Percentiles rank a stretch among this genome's conserved stretches.
Conservation (phyloP, 345 rosid species). For the Bruguiera sexangula region DNA sequence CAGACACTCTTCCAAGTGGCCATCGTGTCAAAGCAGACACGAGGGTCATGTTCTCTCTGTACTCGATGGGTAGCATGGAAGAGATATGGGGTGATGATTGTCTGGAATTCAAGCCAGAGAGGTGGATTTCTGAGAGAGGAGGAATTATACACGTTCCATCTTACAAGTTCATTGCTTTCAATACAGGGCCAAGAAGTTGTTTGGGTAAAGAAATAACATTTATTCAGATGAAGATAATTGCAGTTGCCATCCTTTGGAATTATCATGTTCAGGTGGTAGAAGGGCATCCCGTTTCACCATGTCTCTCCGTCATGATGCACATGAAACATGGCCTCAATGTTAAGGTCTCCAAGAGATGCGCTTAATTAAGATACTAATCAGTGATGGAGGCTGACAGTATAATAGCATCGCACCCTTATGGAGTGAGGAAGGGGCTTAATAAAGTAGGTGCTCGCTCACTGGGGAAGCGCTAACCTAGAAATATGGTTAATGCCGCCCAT, state of each 20-base stretch:
- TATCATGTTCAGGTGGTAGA: conserved; percentile 16
- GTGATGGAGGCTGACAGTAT: too few relatives aligned
- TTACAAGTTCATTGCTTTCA: conserved; percentile 18
- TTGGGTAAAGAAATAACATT: conserved; percentile 20
- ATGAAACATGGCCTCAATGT: conserved; percentile 17
- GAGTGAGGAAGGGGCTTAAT: too few relatives aligned
- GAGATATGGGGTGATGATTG: conserved; percentile 35
- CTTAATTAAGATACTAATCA: too few relatives aligned
- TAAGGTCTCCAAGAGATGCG: background rate
- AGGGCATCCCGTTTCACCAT: conserved; percentile 5
- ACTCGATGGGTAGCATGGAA: conserved; percentile 23
- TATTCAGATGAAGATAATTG: conserved; percentile 18
- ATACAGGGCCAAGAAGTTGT: conserved; percentile 28
- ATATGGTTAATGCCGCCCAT: too few relatives aligned
- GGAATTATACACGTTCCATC: conserved; percentile 14
- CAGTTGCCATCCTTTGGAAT: conserved; percentile 5
- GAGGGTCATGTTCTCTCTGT: conserved; percentile 12
- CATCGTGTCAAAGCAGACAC: conserved; percentile 7
- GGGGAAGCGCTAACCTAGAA: too few relatives aligned
- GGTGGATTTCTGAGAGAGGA: conserved; percentile 31
- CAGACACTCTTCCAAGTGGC: conserved; percentile 33
- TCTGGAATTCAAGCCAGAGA: conserved; percentile 30
- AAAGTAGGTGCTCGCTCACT: too few relatives aligned
- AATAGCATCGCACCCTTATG: too few relatives aligned
- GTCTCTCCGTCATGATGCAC: conserved; percentile 4